Conservation (phyloP, 805 yeast genomes). For the Candida berthetii region DNA sequence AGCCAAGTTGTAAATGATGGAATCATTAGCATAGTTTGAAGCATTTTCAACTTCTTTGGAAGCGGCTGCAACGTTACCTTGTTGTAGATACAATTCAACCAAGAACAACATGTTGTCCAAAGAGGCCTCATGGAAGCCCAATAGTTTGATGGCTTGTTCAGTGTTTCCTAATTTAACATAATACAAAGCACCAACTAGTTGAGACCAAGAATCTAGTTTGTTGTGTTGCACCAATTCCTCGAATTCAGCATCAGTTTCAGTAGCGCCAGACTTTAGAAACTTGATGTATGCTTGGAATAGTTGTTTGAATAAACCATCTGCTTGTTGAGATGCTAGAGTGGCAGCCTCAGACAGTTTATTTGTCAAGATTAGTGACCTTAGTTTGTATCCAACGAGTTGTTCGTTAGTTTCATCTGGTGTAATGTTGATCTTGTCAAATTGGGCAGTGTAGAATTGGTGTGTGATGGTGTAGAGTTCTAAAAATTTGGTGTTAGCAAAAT, state of each 20-base stretch:
- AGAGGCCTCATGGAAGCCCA: slow-evolving; percentile 30
- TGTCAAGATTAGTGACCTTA: slow-evolving; percentile 25
- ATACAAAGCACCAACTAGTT: slow-evolving; percentile 33
- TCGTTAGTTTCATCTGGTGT: slow-evolving; percentile 21
- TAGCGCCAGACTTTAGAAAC: slow-evolving; percentile 17
- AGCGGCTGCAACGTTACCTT: slow-evolving; percentile 39
- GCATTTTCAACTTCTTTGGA: slow-evolving; percentile 36
- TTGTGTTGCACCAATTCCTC: slow-evolving; percentile 13
- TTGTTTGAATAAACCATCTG: slow-evolving; percentile 20
- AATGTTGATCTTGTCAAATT: slow-evolving; percentile 30
- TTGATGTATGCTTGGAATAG: slow-evolving; percentile 21
- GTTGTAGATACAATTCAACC: slow-evolving; percentile 32
- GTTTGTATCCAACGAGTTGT: slow-evolving; percentile 22
- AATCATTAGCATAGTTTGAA: slow-evolving; percentile 56
- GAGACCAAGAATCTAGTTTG: slow-evolving; percentile 24
- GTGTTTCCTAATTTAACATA: slow-evolving; percentile 31
- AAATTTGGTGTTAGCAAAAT: not conserved
- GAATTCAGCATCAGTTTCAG: slow-evolving; percentile 6
- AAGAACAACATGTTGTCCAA: slow-evolving; percentile 36
- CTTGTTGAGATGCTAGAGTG: slow-evolving; percentile 12
- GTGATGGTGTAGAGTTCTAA: slow-evolving; percentile 46
- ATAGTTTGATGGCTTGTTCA: slow-evolving; percentile 35
- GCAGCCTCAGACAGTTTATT: slow-evolving; percentile 9
- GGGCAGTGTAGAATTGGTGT: slow-evolving; percentile 58
- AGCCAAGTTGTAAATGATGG: slow-evolving; percentile 67